Base-by-base conservation (phyloP, 2,329 filamentous ascomycete genomes). In the Nemania abortiva region DNA sequence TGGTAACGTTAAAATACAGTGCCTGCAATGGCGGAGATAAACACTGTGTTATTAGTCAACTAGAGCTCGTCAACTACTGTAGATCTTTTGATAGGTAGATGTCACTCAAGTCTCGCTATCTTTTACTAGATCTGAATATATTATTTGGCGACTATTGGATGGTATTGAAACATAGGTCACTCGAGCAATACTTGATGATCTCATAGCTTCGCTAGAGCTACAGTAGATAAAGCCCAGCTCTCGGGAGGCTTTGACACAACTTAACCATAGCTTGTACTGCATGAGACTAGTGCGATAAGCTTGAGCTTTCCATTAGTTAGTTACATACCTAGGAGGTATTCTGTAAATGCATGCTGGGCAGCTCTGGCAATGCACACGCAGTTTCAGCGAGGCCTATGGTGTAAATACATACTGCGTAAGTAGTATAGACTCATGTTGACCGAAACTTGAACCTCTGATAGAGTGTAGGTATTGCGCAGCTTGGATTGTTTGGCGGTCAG, bases 151-250 rank as follows among this genome's bases (percentile, higher is more conserved):
- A 22, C 49, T 62, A 42, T 53, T 62, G 22, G 18, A 39, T 62
- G n/a, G 31, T 31, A 7, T n/a, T 62, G 49, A 61, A 61, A 61
- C 45, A 61, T 9, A 39, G 57, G n/a, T 20, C 42, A 22, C 31
- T 47, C 11, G 4, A 52, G 11, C 15, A 11, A 18, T 22, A 3
- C 18, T 27, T 24, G 45, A 37, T 9, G 39, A 47, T 49, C 56
- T 27, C 24, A 27, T 27, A 27, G 24, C 5, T 5, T 22, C 9
- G 20, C 10, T 57, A 20, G 13, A 45, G 18, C 52, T 55, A n/a
- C n/a, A n/a, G n/a, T n/a, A 37, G 24, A 27, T 27, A 27, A 20
- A 31, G 52, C 7, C 29, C n/a, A 55, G 54, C n/a, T 56, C 31
- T 37, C 9, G 20, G 20, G 20, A 34, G 49, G 24, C 49, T 52